Percentiles rank a stretch among this genome's conserved stretches.
Evolutionary conservation across 1,284 basidiomycete species (phyloP).

Genomic region (Hemileia vastatrix): DNA sequence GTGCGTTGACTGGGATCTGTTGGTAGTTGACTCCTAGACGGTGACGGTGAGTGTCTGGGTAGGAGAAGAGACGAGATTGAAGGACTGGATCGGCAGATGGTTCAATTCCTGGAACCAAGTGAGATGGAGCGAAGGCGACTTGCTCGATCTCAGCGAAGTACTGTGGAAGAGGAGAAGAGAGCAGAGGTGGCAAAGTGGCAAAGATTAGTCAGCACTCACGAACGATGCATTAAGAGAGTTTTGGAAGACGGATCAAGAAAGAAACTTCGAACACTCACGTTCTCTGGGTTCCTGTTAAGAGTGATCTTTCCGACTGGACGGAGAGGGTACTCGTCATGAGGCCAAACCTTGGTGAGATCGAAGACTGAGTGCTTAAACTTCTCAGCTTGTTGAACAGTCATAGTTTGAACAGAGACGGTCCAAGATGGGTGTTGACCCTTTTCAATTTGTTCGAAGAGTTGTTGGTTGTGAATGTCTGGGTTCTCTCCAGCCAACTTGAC

Average conservation of each 20-base stretch:
- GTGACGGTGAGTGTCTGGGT: constrained; percentile 73
- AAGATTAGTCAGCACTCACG: neutral
- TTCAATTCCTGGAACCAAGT: constrained; percentile 76
- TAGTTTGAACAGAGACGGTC: constrained; percentile 71
- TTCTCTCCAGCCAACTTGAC: constrained; percentile 58
- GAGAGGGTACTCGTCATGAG: constrained; percentile 61
- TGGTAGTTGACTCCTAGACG: constrained; percentile 71
- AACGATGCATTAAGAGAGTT: no score
- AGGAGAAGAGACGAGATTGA: constrained; percentile 86
- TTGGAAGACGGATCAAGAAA: constrained; percentile 53
- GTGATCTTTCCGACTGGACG: constrained; percentile 74
- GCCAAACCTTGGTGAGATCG: constrained; percentile 66
- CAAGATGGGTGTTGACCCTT: constrained; percentile 64
- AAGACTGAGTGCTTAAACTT: constrained; percentile 75
- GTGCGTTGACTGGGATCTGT: constrained; percentile 80
- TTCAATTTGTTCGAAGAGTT: constrained; percentile 71
- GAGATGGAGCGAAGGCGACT: constrained; percentile 73
- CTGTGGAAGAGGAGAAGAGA: neutral
- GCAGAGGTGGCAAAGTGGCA: neutral
- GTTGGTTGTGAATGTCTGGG: constrained; percentile 58
- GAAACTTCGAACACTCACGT: no score
- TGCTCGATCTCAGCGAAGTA: constrained; percentile 47
- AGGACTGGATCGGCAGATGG: constrained; percentile 79
- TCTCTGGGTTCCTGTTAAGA: constrained; percentile 72
- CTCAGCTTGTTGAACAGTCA: constrained; percentile 83